Percentiles rank a stretch among this genome's conserved stretches.
These are phyloP conservation scores for Phialophora expanda DNA, from an alignment of 2,329 filamentous ascomycete species.

Conservation along the genomic window DNA sequence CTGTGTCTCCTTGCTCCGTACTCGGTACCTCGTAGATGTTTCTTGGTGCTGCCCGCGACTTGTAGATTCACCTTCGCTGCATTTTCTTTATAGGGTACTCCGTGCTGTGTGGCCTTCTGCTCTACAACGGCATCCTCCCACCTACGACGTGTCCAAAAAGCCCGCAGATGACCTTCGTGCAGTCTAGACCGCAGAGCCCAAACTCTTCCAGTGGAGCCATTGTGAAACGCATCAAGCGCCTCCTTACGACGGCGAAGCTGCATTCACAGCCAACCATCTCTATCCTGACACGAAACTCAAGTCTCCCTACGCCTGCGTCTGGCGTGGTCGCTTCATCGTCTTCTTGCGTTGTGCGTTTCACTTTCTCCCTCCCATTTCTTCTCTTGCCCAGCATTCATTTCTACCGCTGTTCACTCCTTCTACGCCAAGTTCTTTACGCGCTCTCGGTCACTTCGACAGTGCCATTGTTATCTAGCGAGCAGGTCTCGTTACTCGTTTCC, in stretches of 20 bases:
- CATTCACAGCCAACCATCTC: constrained; percentile 29
- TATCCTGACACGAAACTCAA: constrained; percentile 28
- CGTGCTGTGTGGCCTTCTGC: background rate
- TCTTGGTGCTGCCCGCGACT: background rate
- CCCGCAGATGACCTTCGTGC: background rate
- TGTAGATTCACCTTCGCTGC: background rate
- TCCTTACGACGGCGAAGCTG: constrained; percentile 29
- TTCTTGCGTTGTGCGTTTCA: constrained; percentile 27
- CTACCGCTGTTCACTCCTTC: constrained; percentile 7
- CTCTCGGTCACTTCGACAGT: constrained; percentile 24
- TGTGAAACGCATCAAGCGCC: constrained; percentile 33
- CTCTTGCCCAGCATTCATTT: constrained; percentile 12
- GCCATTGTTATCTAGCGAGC: constrained; percentile 28
- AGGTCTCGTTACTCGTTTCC: constrained; percentile 33
- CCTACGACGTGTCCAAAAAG: background rate
- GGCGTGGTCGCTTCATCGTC: constrained; percentile 21
- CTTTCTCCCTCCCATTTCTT: constrained; percentile 24
- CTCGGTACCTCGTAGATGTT: background rate
- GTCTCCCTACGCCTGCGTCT: constrained; percentile 28
- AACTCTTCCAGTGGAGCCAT: constrained; percentile 27
- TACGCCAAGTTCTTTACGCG: constrained; percentile 13
- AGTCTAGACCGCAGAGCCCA: constrained; percentile 10
- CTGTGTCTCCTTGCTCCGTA: too few species aligned
- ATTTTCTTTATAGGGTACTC: background rate
- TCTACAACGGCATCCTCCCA: background rate